Evolutionary conservation across 169 alveolate genomes (phyloP).

Genomic region (Plasmodium sp.): DNA sequence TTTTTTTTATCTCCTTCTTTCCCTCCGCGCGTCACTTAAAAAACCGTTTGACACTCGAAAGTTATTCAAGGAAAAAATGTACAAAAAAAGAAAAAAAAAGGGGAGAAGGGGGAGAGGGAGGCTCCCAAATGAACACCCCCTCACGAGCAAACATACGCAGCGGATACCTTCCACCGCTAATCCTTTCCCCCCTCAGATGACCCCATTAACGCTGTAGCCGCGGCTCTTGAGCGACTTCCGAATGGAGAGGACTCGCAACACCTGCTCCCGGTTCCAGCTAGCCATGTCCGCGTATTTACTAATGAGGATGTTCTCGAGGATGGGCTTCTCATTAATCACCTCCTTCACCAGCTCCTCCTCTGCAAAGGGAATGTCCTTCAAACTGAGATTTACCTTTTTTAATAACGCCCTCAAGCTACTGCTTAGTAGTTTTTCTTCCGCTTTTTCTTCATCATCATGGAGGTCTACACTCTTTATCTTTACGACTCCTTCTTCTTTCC

Average conservation of each 20-base stretch:
- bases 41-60: not conserved
- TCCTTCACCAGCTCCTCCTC: slow-evolving; percentile 48
- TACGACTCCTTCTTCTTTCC: not conserved
- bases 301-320: slow-evolving; percentile 20
- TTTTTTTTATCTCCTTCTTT: not conserved
- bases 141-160: not conserved
- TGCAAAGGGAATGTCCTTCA: slow-evolving; percentile 45
- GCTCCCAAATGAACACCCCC: not conserved
- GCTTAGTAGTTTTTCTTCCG: not conserved
- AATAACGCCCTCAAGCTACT: not conserved
- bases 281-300: slow-evolving; percentile 38
- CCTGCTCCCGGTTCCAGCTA: slow-evolving; percentile 34
- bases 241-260: slow-evolving; percentile 31
- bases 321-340: slow-evolving; percentile 25
- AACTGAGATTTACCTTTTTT: slow-evolving; percentile 10
- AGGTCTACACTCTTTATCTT: slow-evolving; percentile 8
- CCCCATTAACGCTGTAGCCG: slow-evolving; percentile 23
- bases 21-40: not conserved
- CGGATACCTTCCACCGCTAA: no score
- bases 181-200: not conserved
- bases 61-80: not conserved
- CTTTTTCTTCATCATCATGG: not conserved
- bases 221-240: slow-evolving; percentile 15
- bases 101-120: not conserved
- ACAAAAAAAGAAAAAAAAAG: not conserved